Evolutionary conservation across 495 filamentous ascomycete species (phyloP), one percentile per base, ranked within the genome.

Genomic region (Stereocaulon alpinum): DNA sequence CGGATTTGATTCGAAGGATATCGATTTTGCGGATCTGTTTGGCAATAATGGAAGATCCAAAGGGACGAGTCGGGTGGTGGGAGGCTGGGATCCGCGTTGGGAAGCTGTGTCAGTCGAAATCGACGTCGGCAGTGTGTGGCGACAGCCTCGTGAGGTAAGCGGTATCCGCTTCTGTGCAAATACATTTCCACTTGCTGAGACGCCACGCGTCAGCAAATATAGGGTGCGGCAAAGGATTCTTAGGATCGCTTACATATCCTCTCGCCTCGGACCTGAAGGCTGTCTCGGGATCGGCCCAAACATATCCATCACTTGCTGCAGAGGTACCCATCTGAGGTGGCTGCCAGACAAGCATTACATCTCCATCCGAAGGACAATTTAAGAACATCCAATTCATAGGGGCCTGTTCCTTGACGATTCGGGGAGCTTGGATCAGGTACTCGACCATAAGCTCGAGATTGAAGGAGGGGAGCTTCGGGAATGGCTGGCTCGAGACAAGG

Each of bases 11-110:
- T 78, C 29, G 78, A 76, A 1, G 87, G 86, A 41, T 90, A 74
- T 56, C 87, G 83, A 59, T 94, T 82, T 34, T 77, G 72, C 37
- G 78, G 84, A 12, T 94, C 87, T 27, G 86, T 76, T 51, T 81
- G 80, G 30, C 83, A 80, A 67, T 96, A 98, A 72, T 98, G 93
- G n/a, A 95, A 82, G 57, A 98, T 86, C 89, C 90, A 96, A 37
- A 96, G 75, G 18, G 84, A 85, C 6, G 87, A 85, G 70, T 96
- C 90, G 45, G 86, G 79, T 24, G 79, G 77, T 17, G 86, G 81
- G 17, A 79, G 77, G 48, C 78, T 80, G 11, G 81, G 80, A 42
- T 62, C 58, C n/a, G 62, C 45, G 22, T 77, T 76, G 66, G 81
- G 85, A 11, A 79, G 71, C 15, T 82, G 82, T 42, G 83, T 73